A percentile compares a stretch with the other conserved stretches of the same genome.
These are phyloP conservation scores for Catharanthus roseus DNA, from an alignment of 257 asterid species.

Conservation along the genomic window DNA sequence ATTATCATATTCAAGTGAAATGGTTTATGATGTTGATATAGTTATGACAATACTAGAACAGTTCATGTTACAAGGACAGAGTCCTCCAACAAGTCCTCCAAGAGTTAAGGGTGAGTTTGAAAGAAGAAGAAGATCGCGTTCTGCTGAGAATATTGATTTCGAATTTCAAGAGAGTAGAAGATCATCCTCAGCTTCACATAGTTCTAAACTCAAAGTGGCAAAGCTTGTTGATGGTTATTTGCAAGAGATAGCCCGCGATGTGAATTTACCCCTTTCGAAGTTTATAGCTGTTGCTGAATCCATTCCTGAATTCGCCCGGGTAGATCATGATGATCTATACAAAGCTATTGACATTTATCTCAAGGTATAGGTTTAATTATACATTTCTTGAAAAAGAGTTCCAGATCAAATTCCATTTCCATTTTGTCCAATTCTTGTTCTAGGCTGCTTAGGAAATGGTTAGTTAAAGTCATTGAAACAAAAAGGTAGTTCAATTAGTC, in stretches of 20 bases:
- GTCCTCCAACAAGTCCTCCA: constrained; percentile 78
- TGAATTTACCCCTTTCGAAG: constrained; percentile 46
- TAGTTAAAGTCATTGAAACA: neutral
- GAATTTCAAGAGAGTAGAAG: constrained; percentile 74
- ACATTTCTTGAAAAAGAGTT: neutral
- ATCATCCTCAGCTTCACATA: constrained; percentile 77
- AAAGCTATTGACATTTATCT: constrained; percentile 77
- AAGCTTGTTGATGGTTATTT: constrained; percentile 74
- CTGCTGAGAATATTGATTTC: constrained; percentile 63
- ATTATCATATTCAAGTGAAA: constrained; percentile 23
- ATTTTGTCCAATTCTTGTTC: neutral
- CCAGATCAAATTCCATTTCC: neutral
- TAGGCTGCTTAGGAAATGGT: neutral
- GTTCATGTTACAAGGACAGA: constrained; percentile 68
- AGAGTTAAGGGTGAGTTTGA: constrained; percentile 40
- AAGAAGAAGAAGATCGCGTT: constrained; percentile 78
- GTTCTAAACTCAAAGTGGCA: constrained; percentile 73
- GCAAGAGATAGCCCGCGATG: constrained; percentile 58
- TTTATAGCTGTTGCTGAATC: constrained; percentile 64
- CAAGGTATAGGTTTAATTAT: constrained; percentile 47
- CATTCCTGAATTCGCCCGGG: constrained; percentile 68
- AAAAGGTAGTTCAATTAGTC: neutral
- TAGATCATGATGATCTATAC: constrained; percentile 86
- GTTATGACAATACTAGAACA: constrained; percentile 58
- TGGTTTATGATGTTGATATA: constrained; percentile 54